phyloP scores from a whole-genome alignment of 345 rosid species.

The Toxicodendron radicans region DNA sequence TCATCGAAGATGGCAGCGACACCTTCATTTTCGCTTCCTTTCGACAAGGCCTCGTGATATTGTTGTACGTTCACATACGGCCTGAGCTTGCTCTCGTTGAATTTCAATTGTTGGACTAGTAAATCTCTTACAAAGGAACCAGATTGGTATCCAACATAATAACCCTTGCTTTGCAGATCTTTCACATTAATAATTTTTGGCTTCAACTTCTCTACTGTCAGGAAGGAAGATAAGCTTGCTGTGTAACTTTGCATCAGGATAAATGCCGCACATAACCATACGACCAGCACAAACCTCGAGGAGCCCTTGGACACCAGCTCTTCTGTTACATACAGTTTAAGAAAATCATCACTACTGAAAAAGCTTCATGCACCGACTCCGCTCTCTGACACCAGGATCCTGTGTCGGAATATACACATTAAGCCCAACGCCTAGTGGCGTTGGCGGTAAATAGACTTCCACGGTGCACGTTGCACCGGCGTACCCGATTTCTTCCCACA shows the following conservation, averaged over 20 bases:
- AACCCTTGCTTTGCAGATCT: background rate
- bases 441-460: too few relatives aligned
- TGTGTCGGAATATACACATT: too few relatives aligned
- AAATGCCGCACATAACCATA: slow-evolving; percentile 30
- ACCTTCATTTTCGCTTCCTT: slow-evolving; percentile 16
- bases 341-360: background rate
- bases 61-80: background rate
- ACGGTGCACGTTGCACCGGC: too few relatives aligned
- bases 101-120: background rate
- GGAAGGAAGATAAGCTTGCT: slow-evolving; percentile 23
- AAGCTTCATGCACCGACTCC: too few relatives aligned
- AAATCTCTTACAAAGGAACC: slow-evolving; percentile 12
- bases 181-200: slow-evolving; percentile 7
- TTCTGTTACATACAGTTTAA: slow-evolving; percentile 10
- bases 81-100: slow-evolving; percentile 1
- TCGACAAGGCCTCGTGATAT: background rate
- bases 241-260: slow-evolving; percentile 31
- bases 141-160: slow-evolving; percentile 14
- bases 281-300: slow-evolving; percentile 25
- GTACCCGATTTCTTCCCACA: too few relatives aligned
- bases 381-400: too few relatives aligned
- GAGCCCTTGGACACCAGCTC: slow-evolving; percentile 19
- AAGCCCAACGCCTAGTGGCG: too few relatives aligned
- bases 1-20: slow-evolving; percentile 23
- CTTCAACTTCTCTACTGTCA: slow-evolving; percentile 24